phyloP scores from a whole-genome alignment of 345 rosid species.

The Lumnitzera littorea region DNA sequence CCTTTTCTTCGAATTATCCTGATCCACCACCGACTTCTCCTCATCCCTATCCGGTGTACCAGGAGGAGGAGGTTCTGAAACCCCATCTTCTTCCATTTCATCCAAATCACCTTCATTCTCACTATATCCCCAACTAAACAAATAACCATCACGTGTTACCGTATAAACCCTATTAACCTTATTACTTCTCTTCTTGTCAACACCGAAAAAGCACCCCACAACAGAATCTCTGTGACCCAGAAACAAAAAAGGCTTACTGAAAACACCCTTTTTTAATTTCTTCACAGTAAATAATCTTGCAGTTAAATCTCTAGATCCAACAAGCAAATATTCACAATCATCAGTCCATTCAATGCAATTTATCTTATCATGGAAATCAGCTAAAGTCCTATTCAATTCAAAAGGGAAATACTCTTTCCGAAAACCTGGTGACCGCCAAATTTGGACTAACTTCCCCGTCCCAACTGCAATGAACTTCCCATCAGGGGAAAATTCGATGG shows the following conservation, averaged over 20 bases:
- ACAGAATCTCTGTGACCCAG: conserved; percentile 85
- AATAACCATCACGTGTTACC: conserved; percentile 63
- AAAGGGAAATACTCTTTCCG: conserved; percentile 65
- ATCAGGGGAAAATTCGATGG: conserved; percentile 66
- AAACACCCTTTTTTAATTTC: conserved; percentile 37
- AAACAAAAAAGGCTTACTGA: conserved; percentile 68
- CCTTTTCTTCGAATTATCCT: conserved; percentile 34
- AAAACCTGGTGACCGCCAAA: conserved; percentile 88
- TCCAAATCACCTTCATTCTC: conserved; percentile 18
- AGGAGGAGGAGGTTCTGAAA: conserved; percentile 48
- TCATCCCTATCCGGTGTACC: conserved; percentile 53
- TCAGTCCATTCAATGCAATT: conserved; percentile 66
- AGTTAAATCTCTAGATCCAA: conserved; percentile 80
- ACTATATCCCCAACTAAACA: conserved; percentile 67
- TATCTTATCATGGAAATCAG: conserved; percentile 65
- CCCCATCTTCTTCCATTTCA: conserved; percentile 12
- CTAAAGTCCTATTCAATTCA: conserved; percentile 65
- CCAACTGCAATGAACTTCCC: conserved; percentile 76
- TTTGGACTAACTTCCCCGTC: conserved; percentile 71
- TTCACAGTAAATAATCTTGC: conserved; percentile 67
- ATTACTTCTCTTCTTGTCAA: conserved; percentile 42
- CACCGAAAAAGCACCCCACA: conserved; percentile 83
- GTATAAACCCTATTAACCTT: conserved; percentile 56
- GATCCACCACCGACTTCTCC: conserved; percentile 14
- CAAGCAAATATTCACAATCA: conserved; percentile 68